Conservation (phyloP, 306 rosid genomes). For the Glycine soja region DNA sequence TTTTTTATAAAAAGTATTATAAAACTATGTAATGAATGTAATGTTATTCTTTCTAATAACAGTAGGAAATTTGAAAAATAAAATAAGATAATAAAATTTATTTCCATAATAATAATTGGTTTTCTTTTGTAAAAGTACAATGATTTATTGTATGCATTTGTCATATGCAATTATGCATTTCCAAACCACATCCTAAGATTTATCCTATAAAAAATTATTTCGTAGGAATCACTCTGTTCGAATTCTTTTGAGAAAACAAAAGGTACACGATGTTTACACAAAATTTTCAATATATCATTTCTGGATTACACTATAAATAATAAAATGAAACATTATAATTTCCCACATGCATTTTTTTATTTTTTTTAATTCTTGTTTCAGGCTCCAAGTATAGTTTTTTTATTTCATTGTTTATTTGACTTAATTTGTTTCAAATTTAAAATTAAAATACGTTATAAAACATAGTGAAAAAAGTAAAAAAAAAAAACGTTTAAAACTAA, state of each 20-base stretch:
- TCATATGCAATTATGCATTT: slow-evolving; percentile 23
- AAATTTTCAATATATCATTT: neutral
- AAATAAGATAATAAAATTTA: neutral
- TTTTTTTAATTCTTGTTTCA: neutral
- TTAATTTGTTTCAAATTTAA: neutral
- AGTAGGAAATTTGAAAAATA: neutral
- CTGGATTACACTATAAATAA: neutral
- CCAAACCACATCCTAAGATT: neutral
- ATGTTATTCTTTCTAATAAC: neutral
- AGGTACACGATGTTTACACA: neutral
- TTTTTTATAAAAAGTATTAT: neutral
- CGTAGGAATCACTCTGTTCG: neutral
- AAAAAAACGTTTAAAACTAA: no score
- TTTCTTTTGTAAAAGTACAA: neutral
- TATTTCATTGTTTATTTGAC: neutral
- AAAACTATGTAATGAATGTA: neutral
- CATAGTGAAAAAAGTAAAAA: no score
- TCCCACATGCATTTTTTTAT: neutral
- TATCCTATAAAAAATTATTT: neutral
- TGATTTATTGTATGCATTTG: slow-evolving; percentile 15
- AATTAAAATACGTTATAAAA: neutral
- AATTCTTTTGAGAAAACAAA: neutral
- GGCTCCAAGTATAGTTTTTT: neutral
- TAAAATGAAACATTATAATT: neutral
- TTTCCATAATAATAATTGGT: neutral